phyloP scores from a whole-genome alignment of 1,284 basidiomycete genomes.

The Sanghuangporus weigelae region DNA sequence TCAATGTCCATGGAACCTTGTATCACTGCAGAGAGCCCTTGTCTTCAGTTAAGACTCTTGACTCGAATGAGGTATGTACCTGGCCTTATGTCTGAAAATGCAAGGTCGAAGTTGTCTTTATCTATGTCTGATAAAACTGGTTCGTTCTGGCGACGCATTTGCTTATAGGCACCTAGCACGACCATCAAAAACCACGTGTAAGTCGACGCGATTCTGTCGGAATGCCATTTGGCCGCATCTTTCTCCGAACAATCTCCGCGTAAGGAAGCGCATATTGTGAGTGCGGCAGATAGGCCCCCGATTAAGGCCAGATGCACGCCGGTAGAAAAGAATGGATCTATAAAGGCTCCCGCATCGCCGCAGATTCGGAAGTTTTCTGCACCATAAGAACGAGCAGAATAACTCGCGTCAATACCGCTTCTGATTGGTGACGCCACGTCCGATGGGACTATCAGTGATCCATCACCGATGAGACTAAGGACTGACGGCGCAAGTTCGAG shows the following conservation, averaged over 20 bases:
- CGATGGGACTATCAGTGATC: neutral
- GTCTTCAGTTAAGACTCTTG: neutral
- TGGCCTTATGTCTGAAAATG: conserved; percentile 50
- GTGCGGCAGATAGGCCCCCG: conserved; percentile 50
- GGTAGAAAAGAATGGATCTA: conserved; percentile 70
- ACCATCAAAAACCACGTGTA: conserved; percentile 72
- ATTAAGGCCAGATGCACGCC: conserved; percentile 66
- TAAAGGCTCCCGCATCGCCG: conserved; percentile 72
- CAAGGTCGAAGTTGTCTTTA: conserved; percentile 58
- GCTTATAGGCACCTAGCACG: conserved; percentile 60
- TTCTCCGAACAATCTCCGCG: conserved; percentile 49
- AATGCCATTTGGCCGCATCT: conserved; percentile 49
- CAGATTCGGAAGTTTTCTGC: conserved; percentile 55
- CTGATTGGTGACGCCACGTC: conserved; percentile 30
- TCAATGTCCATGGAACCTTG: conserved; percentile 59
- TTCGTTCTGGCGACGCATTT: conserved; percentile 47
- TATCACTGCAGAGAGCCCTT: conserved; percentile 38
- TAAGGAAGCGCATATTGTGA: conserved; percentile 52
- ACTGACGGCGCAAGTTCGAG: conserved; percentile 45
- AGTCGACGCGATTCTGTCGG: conserved; percentile 48
- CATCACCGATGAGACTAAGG: conserved; percentile 37
- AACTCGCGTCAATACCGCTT: conserved; percentile 61
- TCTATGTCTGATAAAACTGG: conserved; percentile 47
- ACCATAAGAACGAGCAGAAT: conserved; percentile 59
- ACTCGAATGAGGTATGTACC: neutral